A percentile compares a stretch with the other conserved stretches of the same genome.
Conservation (phyloP, 2,329 filamentous ascomycete genomes). For the Xylariales sp. region DNA sequence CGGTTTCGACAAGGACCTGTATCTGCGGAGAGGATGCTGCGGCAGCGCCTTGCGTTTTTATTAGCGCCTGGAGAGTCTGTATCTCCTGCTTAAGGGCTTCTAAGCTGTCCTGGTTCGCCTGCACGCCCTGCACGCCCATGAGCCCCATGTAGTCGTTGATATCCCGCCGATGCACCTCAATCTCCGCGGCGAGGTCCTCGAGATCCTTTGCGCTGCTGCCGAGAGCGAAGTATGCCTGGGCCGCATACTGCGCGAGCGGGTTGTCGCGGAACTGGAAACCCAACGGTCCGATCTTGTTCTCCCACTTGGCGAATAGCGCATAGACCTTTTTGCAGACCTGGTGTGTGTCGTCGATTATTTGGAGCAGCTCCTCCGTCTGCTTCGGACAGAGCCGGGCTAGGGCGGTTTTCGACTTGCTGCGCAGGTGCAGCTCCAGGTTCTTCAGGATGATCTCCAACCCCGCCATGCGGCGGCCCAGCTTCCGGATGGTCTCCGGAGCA, state of each 20-base stretch:
- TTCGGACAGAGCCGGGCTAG: background rate
- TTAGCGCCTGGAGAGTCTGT: background rate
- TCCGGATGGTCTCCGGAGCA: background rate
- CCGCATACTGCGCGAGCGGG: background rate
- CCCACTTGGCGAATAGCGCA: constrained; percentile 1
- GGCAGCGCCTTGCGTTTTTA: background rate
- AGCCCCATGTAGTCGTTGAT: background rate
- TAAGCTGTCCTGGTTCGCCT: constrained; percentile 1
- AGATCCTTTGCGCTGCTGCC: constrained; percentile 1
- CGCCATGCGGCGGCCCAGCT: constrained; percentile 3
- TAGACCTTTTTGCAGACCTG: constrained; percentile 1
- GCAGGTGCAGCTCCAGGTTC: background rate
- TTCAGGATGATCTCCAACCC: background rate
- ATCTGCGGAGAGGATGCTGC: background rate
- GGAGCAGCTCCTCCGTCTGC: background rate
- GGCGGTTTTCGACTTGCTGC: background rate
- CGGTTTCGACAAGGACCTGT: background rate
- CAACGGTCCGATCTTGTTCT: constrained; percentile 1
- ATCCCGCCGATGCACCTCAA: background rate
- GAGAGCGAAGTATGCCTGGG: constrained; percentile 2
- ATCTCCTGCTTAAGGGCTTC: background rate
- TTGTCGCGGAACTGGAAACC: constrained; percentile 2
- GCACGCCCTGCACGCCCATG: constrained; percentile 1
- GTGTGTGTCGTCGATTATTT: background rate
- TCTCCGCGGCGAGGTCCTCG: background rate